These are phyloP conservation scores for Hypoxylon lenormandii DNA, from an alignment of 495 filamentous ascomycete species.

Conservation along the genomic window DNA sequence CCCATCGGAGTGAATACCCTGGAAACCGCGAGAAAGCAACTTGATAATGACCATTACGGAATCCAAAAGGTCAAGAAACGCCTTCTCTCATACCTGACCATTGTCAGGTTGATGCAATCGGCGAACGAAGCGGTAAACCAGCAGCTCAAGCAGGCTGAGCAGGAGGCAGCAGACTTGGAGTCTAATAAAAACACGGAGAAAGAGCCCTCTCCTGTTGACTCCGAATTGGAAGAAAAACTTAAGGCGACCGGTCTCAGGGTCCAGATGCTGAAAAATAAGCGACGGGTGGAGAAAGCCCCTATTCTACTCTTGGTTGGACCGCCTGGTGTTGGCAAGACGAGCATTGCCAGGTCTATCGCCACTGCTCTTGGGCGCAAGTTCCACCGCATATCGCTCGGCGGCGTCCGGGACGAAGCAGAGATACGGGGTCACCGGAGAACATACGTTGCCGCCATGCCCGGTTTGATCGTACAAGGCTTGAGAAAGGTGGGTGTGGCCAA, in stretches of 20 bases:
- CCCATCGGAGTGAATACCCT: conserved; percentile 86
- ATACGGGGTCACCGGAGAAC: conserved; percentile 95
- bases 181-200: conserved; percentile 52
- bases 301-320: conserved; percentile 94
- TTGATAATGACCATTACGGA: conserved; percentile 97
- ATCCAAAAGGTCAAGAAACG: conserved; percentile 98
- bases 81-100: conserved; percentile 93
- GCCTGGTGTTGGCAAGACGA: conserved; percentile 96
- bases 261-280: conserved; percentile 75
- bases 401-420: conserved; percentile 95
- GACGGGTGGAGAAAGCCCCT: conserved; percentile 91
- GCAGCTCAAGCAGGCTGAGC: conserved; percentile 75
- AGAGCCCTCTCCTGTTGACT: conserved; percentile 42
- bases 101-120: conserved; percentile 90
- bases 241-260: conserved; percentile 70
- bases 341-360: conserved; percentile 91
- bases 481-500: conserved; percentile 97
- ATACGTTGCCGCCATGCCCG: conserved; percentile 98
- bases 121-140: conserved; percentile 82
- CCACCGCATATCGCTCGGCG: conserved; percentile 95
- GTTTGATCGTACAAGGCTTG: conserved; percentile 90
- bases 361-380: conserved; percentile 93
- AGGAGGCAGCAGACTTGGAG: conserved; percentile 65
- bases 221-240: conserved; percentile 56
- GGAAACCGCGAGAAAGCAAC: conserved; percentile 81